Evolutionary conservation across 1,139 yeast species (phyloP), one percentile per base, ranked within the genome.

Genomic region (Kodamaea sp.): DNA sequence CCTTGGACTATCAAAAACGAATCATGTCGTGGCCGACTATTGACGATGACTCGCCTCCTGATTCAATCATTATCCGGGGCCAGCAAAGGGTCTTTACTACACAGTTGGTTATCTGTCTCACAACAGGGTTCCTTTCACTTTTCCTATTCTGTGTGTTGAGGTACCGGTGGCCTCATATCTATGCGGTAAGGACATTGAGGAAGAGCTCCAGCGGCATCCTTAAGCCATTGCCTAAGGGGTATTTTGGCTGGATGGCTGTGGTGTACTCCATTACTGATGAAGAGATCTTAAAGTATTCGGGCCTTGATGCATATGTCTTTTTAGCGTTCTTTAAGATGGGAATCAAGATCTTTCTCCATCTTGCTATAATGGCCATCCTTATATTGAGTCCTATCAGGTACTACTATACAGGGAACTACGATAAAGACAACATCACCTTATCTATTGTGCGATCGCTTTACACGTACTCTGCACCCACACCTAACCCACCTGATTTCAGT

Each of bases 81-180:
- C 73, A 66, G 42, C 73, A 66, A 49, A 54, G 75, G 23, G 76
- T 70, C 29, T 70, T 70, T 49, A 63, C 62, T 32, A 62, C 74
- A 5, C 76, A 70, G 51, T 55, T 70, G 38, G 54, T 57, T 26
- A 50, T 70, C 19, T 70, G 75, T 38, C 45, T 59, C 12, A 50
- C 63, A 43, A 52, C 63, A 5, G 76, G 76, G 1, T 32, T 59
- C n/a, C 50, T 53, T 14, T 55, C 67, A 29, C 64, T 70, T 31
- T 38, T 63, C 12, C 48, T 68, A 28, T 70, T 70, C 46, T 70
- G 76, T 45, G 52, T 63, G 32, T 55, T 68, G 37, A 55, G 77
- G 34, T 65, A 63, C 34, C 57, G 66, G 46, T 73, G 76, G 74
- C 77, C 77, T 14, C 76, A 70, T 44, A 68, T 73, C 43, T 72